phyloP scores from a whole-genome alignment of 345 rosid species.

The Eucalyptus lansdowneana region DNA sequence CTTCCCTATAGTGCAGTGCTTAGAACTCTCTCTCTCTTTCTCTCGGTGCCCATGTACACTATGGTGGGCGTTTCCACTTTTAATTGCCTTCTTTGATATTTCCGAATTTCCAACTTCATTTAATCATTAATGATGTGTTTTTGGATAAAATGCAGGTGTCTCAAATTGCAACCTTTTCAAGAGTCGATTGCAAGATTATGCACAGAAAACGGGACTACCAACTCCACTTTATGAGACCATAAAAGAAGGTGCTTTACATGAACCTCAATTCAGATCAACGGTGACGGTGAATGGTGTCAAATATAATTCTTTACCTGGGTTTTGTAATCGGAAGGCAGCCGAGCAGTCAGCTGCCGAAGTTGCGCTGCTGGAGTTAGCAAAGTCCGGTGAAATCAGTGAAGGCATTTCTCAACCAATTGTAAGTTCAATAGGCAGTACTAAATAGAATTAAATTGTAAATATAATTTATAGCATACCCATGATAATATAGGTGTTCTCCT shows the following conservation, averaged over 20 bases:
- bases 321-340: constrained; percentile 85
- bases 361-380: constrained; percentile 60
- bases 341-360: constrained; percentile 96
- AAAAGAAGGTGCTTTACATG: constrained; percentile 87
- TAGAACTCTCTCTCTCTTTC: too few relatives aligned
- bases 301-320: constrained; percentile 73
- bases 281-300: constrained; percentile 49
- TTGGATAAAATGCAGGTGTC: constrained; percentile 28
- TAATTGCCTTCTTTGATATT: neutral
- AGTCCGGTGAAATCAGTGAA: constrained; percentile 33
- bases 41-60: too few relatives aligned
- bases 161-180: constrained; percentile 78
- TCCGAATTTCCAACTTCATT: neutral
- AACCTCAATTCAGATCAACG: constrained; percentile 52
- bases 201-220: constrained; percentile 53
- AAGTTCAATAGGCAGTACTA: constrained; percentile 7
- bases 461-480: neutral
- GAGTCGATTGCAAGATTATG: constrained; percentile 75
- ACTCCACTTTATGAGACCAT: constrained; percentile 74
- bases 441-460: neutral
- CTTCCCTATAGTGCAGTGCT: too few relatives aligned
- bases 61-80: too few relatives aligned
- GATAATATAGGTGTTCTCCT: neutral
- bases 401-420: constrained; percentile 65
- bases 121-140: neutral